Conservation (phyloP, 164 flowering plant genomes). For the Vitis cinerea region DNA sequence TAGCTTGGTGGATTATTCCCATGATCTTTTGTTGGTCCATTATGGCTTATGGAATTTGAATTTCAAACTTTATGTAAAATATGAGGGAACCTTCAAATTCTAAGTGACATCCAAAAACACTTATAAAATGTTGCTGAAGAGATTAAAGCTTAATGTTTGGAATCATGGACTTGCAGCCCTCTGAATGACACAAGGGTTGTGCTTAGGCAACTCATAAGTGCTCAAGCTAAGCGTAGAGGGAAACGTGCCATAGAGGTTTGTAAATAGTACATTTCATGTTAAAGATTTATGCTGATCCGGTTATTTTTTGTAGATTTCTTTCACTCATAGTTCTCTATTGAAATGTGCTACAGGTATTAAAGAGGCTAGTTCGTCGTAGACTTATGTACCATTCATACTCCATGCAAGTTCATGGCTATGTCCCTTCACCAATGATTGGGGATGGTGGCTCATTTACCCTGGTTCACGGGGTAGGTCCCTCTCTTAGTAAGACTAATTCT, state of each 20-base stretch:
- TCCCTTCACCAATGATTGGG: constrained; percentile 41
- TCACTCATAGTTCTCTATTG: not conserved
- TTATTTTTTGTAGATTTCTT: not conserved
- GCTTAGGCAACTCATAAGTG: constrained; percentile 67
- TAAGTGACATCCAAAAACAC: too few species aligned
- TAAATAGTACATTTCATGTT: not conserved
- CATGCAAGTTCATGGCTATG: constrained; percentile 95
- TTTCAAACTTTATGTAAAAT: too few species aligned
- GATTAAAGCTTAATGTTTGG: not conserved
- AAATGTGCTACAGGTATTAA: constrained; percentile 59
- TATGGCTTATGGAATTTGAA: too few species aligned
- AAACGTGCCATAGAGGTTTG: constrained; percentile 85
- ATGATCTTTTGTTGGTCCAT: too few species aligned
- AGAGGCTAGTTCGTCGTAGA: constrained; percentile 71
- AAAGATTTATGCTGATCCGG: not conserved
- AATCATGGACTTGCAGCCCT: constrained; percentile 47
- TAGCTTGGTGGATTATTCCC: too few species aligned
- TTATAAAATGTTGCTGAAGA: too few species aligned
- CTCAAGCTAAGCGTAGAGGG: constrained; percentile 92
- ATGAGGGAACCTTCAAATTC: too few species aligned
- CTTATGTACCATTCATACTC: constrained; percentile 92
- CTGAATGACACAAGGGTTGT: constrained; percentile 73
- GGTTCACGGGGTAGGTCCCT: constrained; percentile 82
- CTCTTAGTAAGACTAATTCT: constrained; percentile 1
- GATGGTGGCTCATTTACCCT: constrained; percentile 60